phyloP scores from a whole-genome alignment of 148 eudicot genomes.

The Cornus kousa region DNA sequence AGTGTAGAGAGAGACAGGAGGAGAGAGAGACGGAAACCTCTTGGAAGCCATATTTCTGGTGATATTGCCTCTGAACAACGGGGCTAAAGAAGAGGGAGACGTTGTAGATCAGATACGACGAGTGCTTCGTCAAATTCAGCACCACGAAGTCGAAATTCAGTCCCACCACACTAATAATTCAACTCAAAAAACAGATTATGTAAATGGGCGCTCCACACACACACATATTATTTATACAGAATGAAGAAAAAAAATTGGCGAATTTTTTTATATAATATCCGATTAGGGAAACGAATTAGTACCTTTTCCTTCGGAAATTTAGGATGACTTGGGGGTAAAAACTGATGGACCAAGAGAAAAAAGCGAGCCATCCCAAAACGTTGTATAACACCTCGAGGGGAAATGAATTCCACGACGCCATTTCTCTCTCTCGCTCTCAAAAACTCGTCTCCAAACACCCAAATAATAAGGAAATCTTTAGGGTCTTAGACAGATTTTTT shows the following conservation, averaged over 20 bases:
- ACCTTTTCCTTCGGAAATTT: slow-evolving; percentile 88
- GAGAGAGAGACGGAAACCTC: slow-evolving; percentile 36
- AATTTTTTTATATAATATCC: too few species aligned
- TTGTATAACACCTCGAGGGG: slow-evolving; percentile 49
- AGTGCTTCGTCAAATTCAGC: slow-evolving; percentile 81
- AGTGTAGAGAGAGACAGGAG: too few species aligned
- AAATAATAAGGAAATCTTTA: too few species aligned
- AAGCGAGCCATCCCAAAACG: slow-evolving; percentile 79
- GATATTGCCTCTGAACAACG: slow-evolving; percentile 69
- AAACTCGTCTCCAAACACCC: background rate
- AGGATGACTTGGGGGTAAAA: slow-evolving; percentile 77
- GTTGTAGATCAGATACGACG: slow-evolving; percentile 74
- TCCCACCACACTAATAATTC: slow-evolving; percentile 65
- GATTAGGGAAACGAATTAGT: background rate
- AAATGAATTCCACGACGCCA: slow-evolving; percentile 74
- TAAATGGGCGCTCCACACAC: too few species aligned
- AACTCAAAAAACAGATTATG: background rate
- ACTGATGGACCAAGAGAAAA: slow-evolving; percentile 83
- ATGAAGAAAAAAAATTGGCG: too few species aligned
- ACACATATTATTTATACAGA: background rate
- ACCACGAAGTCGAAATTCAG: slow-evolving; percentile 78
- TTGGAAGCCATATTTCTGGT: slow-evolving; percentile 54
- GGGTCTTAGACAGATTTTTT: background rate
- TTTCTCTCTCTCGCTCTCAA: slow-evolving; percentile 21
- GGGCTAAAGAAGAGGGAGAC: slow-evolving; percentile 82